Base-by-base conservation (phyloP, 1,284 basidiomycete species). In the Trichosporon coremiiforme region DNA sequence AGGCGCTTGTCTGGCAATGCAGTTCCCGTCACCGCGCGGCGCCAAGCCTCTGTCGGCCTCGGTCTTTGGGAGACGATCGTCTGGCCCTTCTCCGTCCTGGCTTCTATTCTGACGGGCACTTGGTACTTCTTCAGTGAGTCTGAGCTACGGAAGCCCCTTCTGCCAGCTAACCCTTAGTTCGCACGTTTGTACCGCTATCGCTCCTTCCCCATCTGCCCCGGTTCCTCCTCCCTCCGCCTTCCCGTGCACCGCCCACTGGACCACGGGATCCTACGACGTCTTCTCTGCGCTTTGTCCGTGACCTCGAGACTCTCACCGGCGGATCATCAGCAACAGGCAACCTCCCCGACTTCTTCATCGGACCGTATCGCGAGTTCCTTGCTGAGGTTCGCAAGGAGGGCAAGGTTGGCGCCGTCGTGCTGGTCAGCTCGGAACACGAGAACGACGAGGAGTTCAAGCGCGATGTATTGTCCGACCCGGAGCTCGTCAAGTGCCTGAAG, bases 381-480 rank as follows among this genome's bases (percentile, higher is more conserved):
- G 86, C 88, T 64, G 79, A 82, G 17, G 91, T 92, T 70, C 88
- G 93, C 78, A 87, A 86, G 66, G 90, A 95, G 63, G 85, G 88
- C 29, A 88, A 88, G 80, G 87, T 97, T 63, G 90, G 91, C 0
- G 91, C 92, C 75, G 87, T 95, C 1, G 83, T 98, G 0, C 85
- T 98, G n/a, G 90, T 94, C 64, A 94, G 92, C 76, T 89, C 89
- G 45, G 94, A 97, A 77, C 95, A 98, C 76, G 93, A 96, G 77
- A 90, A 95, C 76, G 91, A 91, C 50, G 85, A 89, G 1, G 89
- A 90, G 74, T 98, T 98, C 85, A 95, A 95, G 83, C 92, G 91
- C 71, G 87, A 88, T 12, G 93, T 93, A 0, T 85, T 98, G 17
- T 90, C 90, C 1, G 90, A 95, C 78, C 84, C 88, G 3, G 85